Evolutionary conservation across 2,329 filamentous ascomycete species (phyloP).

Genomic region (Xylaria sp.): DNA sequence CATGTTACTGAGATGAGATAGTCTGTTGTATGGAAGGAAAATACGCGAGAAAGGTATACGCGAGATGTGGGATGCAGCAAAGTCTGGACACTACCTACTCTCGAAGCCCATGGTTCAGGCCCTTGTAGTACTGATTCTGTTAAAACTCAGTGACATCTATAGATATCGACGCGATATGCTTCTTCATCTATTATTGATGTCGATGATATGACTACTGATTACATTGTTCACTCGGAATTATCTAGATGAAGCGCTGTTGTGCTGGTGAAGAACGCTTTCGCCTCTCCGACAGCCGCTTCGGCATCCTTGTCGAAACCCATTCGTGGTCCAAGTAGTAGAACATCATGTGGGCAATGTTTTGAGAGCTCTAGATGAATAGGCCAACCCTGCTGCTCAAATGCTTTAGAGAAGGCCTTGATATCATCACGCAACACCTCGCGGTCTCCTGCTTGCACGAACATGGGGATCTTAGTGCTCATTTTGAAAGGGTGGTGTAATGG

Average conservation of each 20-base stretch:
- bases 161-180: not conserved
- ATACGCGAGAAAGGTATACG: too few relatives aligned
- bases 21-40: too few relatives aligned
- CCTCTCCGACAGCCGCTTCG: conserved; percentile 25
- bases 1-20: not conserved
- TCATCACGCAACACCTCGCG: conserved; percentile 29
- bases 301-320: conserved; percentile 31
- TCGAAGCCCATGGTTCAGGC: not conserved
- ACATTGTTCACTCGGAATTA: not conserved
- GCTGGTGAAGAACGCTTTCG: conserved; percentile 30
- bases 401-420: conserved; percentile 19
- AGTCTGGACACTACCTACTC: too few relatives aligned
- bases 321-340: conserved; percentile 24
- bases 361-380: conserved; percentile 25
- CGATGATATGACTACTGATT: not conserved
- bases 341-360: conserved; percentile 32
- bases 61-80: too few relatives aligned
- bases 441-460: conserved; percentile 29
- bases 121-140: not conserved
- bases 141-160: not conserved
- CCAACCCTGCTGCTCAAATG: conserved; percentile 21
- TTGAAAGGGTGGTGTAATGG: conserved; percentile 33
- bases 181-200: not conserved
- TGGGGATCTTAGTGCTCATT: conserved; percentile 18
- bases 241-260: conserved; percentile 22